Evolutionary conservation across 352 stramenopile species (phyloP).

Genomic region (Sclerospora graminicola): DNA sequence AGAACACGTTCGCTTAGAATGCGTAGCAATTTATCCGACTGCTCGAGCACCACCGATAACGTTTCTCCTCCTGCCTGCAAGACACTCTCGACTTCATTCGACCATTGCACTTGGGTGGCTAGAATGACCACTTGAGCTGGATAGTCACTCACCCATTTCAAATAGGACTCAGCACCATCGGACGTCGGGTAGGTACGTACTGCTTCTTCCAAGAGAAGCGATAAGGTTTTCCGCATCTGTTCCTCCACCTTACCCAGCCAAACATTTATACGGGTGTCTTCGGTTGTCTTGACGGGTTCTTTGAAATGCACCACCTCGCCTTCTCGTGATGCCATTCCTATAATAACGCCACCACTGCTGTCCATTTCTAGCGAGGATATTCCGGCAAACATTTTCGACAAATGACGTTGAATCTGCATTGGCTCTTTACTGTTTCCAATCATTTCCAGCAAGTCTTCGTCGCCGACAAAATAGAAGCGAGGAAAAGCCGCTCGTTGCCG

Average conservation of each 20-base stretch:
- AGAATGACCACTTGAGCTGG: conserved; percentile 99
- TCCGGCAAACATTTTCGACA: conserved; percentile 99
- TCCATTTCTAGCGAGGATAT: conserved; percentile 90
- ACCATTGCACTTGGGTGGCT: conserved; percentile 97
- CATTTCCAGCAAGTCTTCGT: conserved; percentile 99
- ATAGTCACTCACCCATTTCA: conserved; percentile 96
- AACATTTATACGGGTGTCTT: conserved; percentile 88
- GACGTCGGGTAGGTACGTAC: conserved; percentile 75
- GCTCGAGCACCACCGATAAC: conserved; percentile 37
- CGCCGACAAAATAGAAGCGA: conserved; percentile 99
- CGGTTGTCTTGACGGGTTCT: conserved; percentile 84
- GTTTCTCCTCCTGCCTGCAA: conserved; percentile 60
- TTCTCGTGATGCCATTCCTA: conserved; percentile 97
- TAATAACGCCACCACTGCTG: conserved; percentile 54
- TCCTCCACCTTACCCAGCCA: conserved; percentile 97
- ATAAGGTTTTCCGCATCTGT: conserved; percentile 96
- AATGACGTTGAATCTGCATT: conserved; percentile 92
- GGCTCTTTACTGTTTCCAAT: conserved; percentile 98
- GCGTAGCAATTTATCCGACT: conserved; percentile 83
- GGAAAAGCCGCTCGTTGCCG: conserved; percentile 93
- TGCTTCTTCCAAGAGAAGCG: conserved; percentile 90
- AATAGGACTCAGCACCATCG: conserved; percentile 78
- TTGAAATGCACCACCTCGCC: conserved; percentile 95
- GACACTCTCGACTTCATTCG: conserved; percentile 86
- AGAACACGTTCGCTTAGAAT: conserved; percentile 96